Evolutionary conservation across 2,329 filamentous ascomycete species (phyloP).

Genomic region (Cladorrhinum sp.): DNA sequence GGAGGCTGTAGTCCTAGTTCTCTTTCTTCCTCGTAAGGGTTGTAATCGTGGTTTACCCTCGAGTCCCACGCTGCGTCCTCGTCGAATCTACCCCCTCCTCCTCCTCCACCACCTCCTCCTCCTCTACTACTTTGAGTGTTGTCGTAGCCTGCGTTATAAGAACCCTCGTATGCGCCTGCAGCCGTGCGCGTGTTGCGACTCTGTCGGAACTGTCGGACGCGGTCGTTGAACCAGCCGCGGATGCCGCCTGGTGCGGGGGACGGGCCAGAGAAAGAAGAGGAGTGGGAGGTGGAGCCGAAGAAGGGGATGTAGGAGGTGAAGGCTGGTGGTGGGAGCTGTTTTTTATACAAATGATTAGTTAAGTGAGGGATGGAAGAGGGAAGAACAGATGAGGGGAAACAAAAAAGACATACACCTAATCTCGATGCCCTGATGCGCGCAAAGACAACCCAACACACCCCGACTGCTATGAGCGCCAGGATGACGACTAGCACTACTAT

Average conservation of each 20-base stretch:
- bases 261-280: constrained; percentile 47
- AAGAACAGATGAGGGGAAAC: neutral
- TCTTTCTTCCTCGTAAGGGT: constrained; percentile 71
- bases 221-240: constrained; percentile 69
- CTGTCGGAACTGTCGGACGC: constrained; percentile 56
- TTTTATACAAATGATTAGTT: neutral
- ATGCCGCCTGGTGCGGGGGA: constrained; percentile 60
- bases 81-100: constrained; percentile 60
- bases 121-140: neutral
- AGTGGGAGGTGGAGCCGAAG: constrained; percentile 50
- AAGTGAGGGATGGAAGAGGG: constrained; percentile 10
- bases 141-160: constrained; percentile 28
- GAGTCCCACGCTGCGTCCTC: constrained; percentile 86
- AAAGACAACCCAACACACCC: constrained; percentile 66
- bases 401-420: constrained; percentile 58
- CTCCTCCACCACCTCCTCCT: constrained; percentile 31
- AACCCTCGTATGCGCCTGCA: constrained; percentile 67
- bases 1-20: constrained; percentile 57
- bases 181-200: constrained; percentile 65
- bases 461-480: constrained; percentile 56
- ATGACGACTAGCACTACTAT: constrained; percentile 72
- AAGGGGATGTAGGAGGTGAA: constrained; percentile 71
- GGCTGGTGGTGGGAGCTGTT: constrained; percentile 65
- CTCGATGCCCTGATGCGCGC: constrained; percentile 69
- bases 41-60: constrained; percentile 69